Percentiles rank a stretch among this genome's conserved stretches.
phyloP scores from a whole-genome alignment of 805 yeast genomes.

The Ogataea chonburiensis region DNA sequence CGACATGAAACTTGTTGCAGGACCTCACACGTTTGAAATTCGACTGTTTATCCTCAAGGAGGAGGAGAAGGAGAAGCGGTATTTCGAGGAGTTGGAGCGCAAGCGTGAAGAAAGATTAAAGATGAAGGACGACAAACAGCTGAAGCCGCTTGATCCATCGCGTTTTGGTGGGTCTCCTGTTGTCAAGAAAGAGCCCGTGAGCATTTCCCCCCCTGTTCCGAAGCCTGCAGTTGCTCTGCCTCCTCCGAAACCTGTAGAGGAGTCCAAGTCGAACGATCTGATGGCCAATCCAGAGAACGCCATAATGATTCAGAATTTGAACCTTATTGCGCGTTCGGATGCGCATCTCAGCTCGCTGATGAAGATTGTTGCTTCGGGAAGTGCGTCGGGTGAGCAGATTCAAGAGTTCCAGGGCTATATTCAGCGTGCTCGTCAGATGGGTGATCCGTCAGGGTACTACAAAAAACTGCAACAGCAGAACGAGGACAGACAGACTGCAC shows the following conservation, averaged over 20 bases:
- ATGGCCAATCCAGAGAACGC: constrained; percentile 59
- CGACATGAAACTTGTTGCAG: constrained; percentile 69
- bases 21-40: constrained; percentile 80
- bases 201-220: constrained; percentile 1
- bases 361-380: constrained; percentile 84
- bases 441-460: constrained; percentile 37
- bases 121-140: constrained; percentile 35
- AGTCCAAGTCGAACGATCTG: constrained; percentile 25
- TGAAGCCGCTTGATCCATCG: constrained; percentile 6
- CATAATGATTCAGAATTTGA: constrained; percentile 81
- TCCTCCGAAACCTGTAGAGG: constrained; percentile 12
- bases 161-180: not conserved
- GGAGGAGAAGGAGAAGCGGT: constrained; percentile 56
- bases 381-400: constrained; percentile 70
- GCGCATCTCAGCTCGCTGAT: constrained; percentile 65
- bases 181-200: constrained; percentile 2
- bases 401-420: constrained; percentile 78
- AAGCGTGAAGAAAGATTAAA: constrained; percentile 31
- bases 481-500: constrained; percentile 14
- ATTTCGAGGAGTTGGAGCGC: constrained; percentile 33
- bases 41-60: constrained; percentile 83
- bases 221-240: constrained; percentile 2
- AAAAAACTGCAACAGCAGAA: constrained; percentile 23
- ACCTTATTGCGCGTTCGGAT: constrained; percentile 76
- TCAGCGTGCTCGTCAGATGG: constrained; percentile 74